These are phyloP conservation scores for Aspergillus ustus DNA, from an alignment of 2,329 filamentous ascomycete genomes.

Conservation along the genomic window DNA sequence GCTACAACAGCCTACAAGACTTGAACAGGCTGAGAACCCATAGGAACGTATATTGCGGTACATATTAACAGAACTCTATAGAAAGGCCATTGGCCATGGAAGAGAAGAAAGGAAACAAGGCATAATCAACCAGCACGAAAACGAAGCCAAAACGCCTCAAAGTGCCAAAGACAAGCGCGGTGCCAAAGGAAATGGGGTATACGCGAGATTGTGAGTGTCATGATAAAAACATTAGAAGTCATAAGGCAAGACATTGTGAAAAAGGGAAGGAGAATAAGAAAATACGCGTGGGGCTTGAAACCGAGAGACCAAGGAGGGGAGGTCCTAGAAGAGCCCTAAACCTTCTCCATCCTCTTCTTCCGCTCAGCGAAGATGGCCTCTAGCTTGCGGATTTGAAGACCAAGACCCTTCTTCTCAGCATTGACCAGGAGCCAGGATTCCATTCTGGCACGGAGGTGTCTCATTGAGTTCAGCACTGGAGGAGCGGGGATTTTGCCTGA, in stretches of 20 bases:
- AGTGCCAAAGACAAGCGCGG: slow-evolving; percentile 7
- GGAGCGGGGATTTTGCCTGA: slow-evolving; percentile 45
- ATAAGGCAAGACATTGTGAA: background rate
- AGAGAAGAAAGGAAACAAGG: background rate
- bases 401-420: slow-evolving; percentile 75
- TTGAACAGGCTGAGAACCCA: background rate
- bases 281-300: background rate
- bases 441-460: slow-evolving; percentile 73
- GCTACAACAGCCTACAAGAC: background rate
- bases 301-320: slow-evolving; percentile 1
- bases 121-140: background rate
- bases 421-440: slow-evolving; percentile 80
- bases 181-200: slow-evolving; percentile 15
- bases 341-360: slow-evolving; percentile 43
- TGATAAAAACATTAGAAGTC: slow-evolving; percentile 16
- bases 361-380: slow-evolving; percentile 69
- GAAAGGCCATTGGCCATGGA: background rate
- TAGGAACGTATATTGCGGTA: background rate
- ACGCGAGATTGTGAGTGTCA: slow-evolving; percentile 11
- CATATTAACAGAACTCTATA: background rate
- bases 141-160: slow-evolving; percentile 9
- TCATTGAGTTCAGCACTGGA: slow-evolving; percentile 75
- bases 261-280: background rate
- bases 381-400: slow-evolving; percentile 63
- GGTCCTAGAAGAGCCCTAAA: background rate